Evolutionary conservation across 306 rosid species (phyloP), one percentile per base, ranked within the genome.

Genomic region (Medicago lupulina): DNA sequence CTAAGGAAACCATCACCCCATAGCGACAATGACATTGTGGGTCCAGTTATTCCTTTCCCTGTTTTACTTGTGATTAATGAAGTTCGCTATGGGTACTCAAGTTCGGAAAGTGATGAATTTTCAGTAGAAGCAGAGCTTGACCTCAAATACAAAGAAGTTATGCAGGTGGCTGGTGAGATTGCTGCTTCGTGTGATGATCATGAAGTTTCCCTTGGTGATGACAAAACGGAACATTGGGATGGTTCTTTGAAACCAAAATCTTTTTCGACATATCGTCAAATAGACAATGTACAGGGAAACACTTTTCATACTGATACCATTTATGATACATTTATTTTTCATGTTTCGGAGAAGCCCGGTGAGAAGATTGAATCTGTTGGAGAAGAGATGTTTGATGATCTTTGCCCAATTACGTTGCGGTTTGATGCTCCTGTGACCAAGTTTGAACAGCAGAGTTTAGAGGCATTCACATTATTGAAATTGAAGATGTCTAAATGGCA

Each of bases 41-140:
- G 97, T 85, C 97, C 97, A 53, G 76, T 85, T 63, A 85, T 87
- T 80, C 97, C 95, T 67, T 86, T 89, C 53, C 91, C 97, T 58
- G 43, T 86, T 76, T 78, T 89, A 61, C 86, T 87, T 10, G 76
- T 72, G 25, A 75, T 91, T 70, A 86, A 89, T 69, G 92, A 89
- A 78, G 74, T 67, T 77, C 75, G 53, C 46, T 79, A 83, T 74
- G 92, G 91, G 31, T 41, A 44, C 75, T 83, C 80, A 40, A 68
- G 75, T 31, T 67, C 72, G 13, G 84, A 79, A 55, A 81, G 63
- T 28, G 79, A 75, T 9, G 47, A 59, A 73, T 91, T 87, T 83
- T 86, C 90, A 46, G 66, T 78, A 6, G 83, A 84, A 79, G 79
- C 54, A 74, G 85, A 86, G 76, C 78, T 88, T 44, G 67, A 31